Evolutionary conservation across 2,329 filamentous ascomycete species (phyloP).

Genomic region (Xylaria hypoxylon): DNA sequence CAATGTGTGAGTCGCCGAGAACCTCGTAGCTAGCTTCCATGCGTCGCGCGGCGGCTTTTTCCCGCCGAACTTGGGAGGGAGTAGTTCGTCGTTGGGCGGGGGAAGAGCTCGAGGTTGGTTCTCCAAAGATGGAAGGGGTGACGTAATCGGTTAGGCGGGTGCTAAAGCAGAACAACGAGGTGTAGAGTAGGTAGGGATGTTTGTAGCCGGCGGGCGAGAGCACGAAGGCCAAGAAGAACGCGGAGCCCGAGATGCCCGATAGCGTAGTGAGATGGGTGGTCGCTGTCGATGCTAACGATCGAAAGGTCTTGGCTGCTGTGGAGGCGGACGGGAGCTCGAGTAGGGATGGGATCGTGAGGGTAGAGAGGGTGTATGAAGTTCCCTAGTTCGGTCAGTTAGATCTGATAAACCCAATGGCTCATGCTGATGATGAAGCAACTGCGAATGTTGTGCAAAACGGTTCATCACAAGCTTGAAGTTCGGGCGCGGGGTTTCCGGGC

Average conservation of each 20-base stretch:
- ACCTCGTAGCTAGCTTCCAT: constrained; percentile 81
- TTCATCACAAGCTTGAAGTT: constrained; percentile 5
- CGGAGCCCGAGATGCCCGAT: constrained; percentile 74
- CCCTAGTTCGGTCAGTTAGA: constrained; percentile 67
- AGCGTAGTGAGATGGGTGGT: constrained; percentile 75
- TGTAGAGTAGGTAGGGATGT: constrained; percentile 93
- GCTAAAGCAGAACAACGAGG: constrained; percentile 74
- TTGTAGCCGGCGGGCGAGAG: constrained; percentile 79
- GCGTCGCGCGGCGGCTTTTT: constrained; percentile 54
- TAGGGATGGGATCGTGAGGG: constrained; percentile 82
- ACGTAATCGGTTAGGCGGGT: constrained; percentile 67
- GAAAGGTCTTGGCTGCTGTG: constrained; percentile 76
- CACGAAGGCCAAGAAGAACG: constrained; percentile 81
- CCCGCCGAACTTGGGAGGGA: constrained; percentile 47
- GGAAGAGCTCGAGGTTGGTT: constrained; percentile 46
- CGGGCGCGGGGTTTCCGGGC: constrained; percentile 42
- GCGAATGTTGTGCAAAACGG: constrained; percentile 12
- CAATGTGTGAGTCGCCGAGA: constrained; percentile 62
- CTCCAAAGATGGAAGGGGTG: constrained; percentile 57
- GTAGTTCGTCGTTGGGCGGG: constrained; percentile 47
- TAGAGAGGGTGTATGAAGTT: constrained; percentile 85
- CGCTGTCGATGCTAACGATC: constrained; percentile 72
- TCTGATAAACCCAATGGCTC: constrained; percentile 9
- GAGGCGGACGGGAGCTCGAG: constrained; percentile 82
- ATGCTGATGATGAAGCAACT: neutral